Evolutionary conservation across 169 alveolate genomes (phyloP).

Genomic region (Plasmodium berghei): DNA sequence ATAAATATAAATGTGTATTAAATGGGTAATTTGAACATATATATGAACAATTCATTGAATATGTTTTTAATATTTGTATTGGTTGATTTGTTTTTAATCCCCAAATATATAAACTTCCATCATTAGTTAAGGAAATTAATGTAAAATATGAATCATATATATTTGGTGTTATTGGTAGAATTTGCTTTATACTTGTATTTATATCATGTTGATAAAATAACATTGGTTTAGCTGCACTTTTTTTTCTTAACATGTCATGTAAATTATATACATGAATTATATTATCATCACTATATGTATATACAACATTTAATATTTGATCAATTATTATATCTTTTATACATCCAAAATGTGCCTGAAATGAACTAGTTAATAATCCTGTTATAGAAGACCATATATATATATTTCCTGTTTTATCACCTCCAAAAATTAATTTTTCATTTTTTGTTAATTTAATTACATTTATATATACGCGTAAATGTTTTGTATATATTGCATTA

Average conservation of each 20-base stretch:
- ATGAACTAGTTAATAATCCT: conserved; percentile 63
- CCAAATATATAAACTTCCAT: conserved; percentile 54
- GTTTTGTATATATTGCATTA: conserved; percentile 35
- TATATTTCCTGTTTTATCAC: conserved; percentile 65
- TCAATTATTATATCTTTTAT: conserved; percentile 68
- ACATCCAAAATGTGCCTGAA: conserved; percentile 72
- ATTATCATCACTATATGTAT: conserved; percentile 74
- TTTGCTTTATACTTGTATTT: conserved; percentile 69
- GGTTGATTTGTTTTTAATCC: conserved; percentile 60
- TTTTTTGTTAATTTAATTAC: conserved; percentile 43
- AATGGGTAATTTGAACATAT: conserved; percentile 70
- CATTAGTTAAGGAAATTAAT: conserved; percentile 41
- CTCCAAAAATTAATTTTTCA: conserved; percentile 70
- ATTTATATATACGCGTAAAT: conserved; percentile 51
- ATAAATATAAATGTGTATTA: conserved; percentile 70
- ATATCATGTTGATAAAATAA: conserved; percentile 60
- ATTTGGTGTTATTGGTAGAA: conserved; percentile 55
- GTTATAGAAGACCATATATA: conserved; percentile 62
- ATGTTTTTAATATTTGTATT: conserved; percentile 47
- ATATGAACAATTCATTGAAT: conserved; percentile 35
- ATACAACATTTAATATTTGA: conserved; percentile 45
- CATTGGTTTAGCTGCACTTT: conserved; percentile 24
- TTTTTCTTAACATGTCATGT: conserved; percentile 64
- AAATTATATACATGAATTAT: conserved; percentile 67
- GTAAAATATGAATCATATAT: conserved; percentile 41